These are phyloP conservation scores for Thamnidium elegans DNA, from an alignment of 192 early-diverging fungal genomes.

Conservation along the genomic window DNA sequence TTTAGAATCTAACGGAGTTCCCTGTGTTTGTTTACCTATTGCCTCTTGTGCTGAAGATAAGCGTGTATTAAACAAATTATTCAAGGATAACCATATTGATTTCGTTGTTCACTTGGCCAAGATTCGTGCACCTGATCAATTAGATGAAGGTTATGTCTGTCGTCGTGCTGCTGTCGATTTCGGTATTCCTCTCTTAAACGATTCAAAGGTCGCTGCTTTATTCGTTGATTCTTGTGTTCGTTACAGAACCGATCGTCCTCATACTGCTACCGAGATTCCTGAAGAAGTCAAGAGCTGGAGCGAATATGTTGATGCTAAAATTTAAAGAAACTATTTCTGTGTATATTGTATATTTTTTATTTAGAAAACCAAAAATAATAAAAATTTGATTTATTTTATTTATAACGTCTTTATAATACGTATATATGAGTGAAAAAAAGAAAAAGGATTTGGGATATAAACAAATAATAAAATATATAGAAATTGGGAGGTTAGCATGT, in stretches of 20 bases:
- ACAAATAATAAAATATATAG: too few relatives aligned
- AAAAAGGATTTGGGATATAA: too few relatives aligned
- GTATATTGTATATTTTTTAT: too few relatives aligned
- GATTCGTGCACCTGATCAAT: conserved; percentile 56
- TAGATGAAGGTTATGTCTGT: conserved; percentile 71
- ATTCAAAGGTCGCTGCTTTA: conserved; percentile 89
- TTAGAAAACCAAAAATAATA: too few relatives aligned
- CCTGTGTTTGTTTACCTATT: conserved; percentile 44
- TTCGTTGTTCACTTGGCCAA: conserved; percentile 71
- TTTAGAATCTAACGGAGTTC: conserved; percentile 41
- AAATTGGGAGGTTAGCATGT: too few relatives aligned
- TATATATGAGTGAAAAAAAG: too few relatives aligned
- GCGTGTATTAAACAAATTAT: conserved; percentile 53
- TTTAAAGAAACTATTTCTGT: conserved; percentile 13
- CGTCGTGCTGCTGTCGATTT: conserved; percentile 96
- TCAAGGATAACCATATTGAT: conserved; percentile 62
- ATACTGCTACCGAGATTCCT: conserved; percentile 42
- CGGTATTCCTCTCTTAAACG: conserved; percentile 93
- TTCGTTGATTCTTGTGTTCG: conserved; percentile 75
- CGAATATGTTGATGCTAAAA: conserved; percentile 62
- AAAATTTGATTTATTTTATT: too few relatives aligned
- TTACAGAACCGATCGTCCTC: conserved; percentile 16
- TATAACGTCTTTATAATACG: too few relatives aligned
- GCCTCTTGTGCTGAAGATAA: conserved; percentile 51
- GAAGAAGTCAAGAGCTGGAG: conserved; percentile 66